Conservation (phyloP, 306 rosid genomes). For the Prunus dulcis region DNA sequence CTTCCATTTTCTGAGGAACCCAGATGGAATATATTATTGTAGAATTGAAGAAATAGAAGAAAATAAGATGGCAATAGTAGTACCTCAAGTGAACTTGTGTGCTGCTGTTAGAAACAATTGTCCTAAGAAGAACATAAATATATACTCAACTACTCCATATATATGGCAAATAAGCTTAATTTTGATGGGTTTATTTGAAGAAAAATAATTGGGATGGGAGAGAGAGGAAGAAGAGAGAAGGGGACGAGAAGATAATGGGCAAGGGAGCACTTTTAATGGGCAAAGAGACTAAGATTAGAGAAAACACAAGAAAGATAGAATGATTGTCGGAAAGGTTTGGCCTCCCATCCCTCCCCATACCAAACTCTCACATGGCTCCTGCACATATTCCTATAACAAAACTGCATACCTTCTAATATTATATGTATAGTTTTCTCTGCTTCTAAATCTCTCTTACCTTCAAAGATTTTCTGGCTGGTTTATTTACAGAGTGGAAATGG, state of each 20-base stretch:
- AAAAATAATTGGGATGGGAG: slow-evolving; percentile 6
- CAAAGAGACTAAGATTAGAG: slow-evolving; percentile 11
- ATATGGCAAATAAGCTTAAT: neutral
- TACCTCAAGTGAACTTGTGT: too few relatives aligned
- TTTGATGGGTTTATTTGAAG: neutral
- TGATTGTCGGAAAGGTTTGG: slow-evolving; percentile 36
- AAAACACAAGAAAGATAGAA: slow-evolving; percentile 26
- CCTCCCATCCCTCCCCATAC: slow-evolving; percentile 45
- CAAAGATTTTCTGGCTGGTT: slow-evolving; percentile 10
- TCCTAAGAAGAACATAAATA: too few relatives aligned
- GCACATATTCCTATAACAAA: slow-evolving; percentile 19
- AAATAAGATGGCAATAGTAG: too few relatives aligned
- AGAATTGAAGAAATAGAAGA: too few relatives aligned
- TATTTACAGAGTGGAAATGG: slow-evolving; percentile 42
- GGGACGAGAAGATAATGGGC: neutral
- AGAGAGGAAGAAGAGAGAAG: slow-evolving; percentile 14
- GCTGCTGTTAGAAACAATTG: too few relatives aligned
- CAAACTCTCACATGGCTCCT: slow-evolving; percentile 46
- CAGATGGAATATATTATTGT: neutral
- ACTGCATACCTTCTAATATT: too few relatives aligned
- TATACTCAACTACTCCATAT: neutral
- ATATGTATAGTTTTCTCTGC: neutral
- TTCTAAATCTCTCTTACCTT: slow-evolving; percentile 9
- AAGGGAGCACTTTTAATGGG: slow-evolving; percentile 27
- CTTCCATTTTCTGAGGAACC: neutral